Percentiles rank a stretch among this genome's conserved stretches.
phyloP scores from a whole-genome alignment of 768 basidiomycete genomes.

The Auricularia cornea region DNA sequence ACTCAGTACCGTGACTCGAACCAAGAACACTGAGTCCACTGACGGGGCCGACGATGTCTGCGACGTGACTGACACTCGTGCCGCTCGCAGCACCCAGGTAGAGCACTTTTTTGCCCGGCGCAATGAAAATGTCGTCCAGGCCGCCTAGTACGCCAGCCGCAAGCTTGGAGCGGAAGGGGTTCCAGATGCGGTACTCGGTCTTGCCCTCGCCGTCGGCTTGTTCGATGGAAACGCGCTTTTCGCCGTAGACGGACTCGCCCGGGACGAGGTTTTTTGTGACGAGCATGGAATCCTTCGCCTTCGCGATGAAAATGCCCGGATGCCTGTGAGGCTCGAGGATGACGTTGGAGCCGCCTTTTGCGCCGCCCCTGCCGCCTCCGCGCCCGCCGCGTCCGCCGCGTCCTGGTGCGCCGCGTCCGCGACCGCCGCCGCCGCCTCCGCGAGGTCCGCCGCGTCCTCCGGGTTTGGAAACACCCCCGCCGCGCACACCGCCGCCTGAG shows the following conservation, averaged over 20 bases:
- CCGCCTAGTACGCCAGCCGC: slow-evolving; percentile 96
- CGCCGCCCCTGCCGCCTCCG: slow-evolving; percentile 61
- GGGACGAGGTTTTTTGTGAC: slow-evolving; percentile 98
- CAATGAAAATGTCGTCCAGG: slow-evolving; percentile 86
- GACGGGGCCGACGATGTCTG: slow-evolving; percentile 95
- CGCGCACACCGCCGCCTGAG: slow-evolving; percentile 28
- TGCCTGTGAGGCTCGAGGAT: slow-evolving; percentile 94
- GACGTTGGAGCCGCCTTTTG: slow-evolving; percentile 75
- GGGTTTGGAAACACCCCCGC: slow-evolving; percentile 17
- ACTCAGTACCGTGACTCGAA: slow-evolving; percentile 4
- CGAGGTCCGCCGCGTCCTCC: slow-evolving; percentile 24
- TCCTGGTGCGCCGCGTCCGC: slow-evolving; percentile 22
- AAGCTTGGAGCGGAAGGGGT: slow-evolving; percentile 94
- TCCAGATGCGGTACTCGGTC: slow-evolving; percentile 97
- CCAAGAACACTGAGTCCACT: slow-evolving; percentile 23
- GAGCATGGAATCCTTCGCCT: slow-evolving; percentile 92
- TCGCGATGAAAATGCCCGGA: slow-evolving; percentile 90
- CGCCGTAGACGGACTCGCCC: slow-evolving; percentile 96
- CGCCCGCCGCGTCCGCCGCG: slow-evolving; percentile 42
- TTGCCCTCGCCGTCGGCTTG: slow-evolving; percentile 65
- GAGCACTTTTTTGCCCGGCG: slow-evolving; percentile 89
- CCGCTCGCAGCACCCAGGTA: slow-evolving; percentile 98
- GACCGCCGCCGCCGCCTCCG: slow-evolving; percentile 30
- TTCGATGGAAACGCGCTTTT: slow-evolving; percentile 91
- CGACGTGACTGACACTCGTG: slow-evolving; percentile 97